phyloP scores from a whole-genome alignment of 768 basidiomycete species.

The Floccularia luteovirens region DNA sequence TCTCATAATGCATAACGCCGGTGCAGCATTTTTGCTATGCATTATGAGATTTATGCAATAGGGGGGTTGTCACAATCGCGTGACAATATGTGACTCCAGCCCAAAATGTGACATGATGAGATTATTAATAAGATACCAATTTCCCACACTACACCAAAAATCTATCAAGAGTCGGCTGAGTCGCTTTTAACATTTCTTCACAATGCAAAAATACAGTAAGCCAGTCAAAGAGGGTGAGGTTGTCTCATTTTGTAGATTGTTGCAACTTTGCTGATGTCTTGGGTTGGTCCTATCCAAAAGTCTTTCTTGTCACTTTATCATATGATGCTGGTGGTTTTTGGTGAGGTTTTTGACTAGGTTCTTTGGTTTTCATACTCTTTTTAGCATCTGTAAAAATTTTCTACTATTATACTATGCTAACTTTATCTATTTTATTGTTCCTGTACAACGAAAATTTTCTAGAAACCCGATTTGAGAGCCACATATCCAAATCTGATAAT shows the following conservation, averaged over 20 bases:
- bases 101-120: background rate
- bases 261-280: background rate
- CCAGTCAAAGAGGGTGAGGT: constrained; percentile 18
- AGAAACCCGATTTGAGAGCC: background rate
- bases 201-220: constrained; percentile 10
- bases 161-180: background rate
- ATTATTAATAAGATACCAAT: background rate
- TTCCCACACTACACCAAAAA: background rate
- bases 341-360: background rate
- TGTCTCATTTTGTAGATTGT: background rate
- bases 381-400: too few species aligned
- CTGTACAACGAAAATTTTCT: too few species aligned
- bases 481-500: background rate
- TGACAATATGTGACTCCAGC: background rate
- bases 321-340: background rate
- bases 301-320: background rate
- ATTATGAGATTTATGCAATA: background rate
- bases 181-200: background rate
- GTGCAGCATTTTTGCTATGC: background rate
- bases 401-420: too few species aligned
- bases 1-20: too few species aligned
- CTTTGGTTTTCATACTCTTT: background rate
- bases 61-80: background rate
- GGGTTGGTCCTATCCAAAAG: background rate
- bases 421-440: too few species aligned